Evolutionary conservation across 2,329 filamentous ascomycete genomes (phyloP), one percentile per base, ranked within the genome.

Genomic region (Apiospora kogelbergensis): DNA sequence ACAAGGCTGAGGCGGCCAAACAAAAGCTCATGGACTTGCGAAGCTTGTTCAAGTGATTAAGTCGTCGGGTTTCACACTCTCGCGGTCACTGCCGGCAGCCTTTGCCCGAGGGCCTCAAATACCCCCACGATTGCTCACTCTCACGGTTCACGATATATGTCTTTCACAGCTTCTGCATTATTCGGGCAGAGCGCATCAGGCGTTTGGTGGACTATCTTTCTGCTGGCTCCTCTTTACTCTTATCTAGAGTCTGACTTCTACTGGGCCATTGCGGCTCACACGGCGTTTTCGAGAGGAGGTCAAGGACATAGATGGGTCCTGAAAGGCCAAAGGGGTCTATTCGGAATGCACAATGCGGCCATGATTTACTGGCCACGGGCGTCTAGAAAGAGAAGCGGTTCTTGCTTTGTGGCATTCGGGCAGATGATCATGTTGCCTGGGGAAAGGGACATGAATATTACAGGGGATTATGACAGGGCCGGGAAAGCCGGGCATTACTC

Each of bases 1-100:
- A 85, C 68, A 89, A 88, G 78, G 81, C 82, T 6, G 89, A 93
- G 77, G 84, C 88, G 0, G 89, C 90, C 7, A 89, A 89, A 81
- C 86, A 91, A 82, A 88, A 86, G 73, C 81, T 88, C 68, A 82
- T 85, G 82, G 88, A 89, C 71, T 76, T 90, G 69, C 84, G 86
- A 65, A 88, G 85, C 73, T 83, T 90, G 42, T 90, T 90, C 79
- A 86, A 84, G 77, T 87, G 64, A 76, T 37, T 37, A 7, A 10
- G 17, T n/a, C 30, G 66, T 46, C 42, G 48, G 33, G 41, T 33
- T 57, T 15, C 13, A 3, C 53, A 22, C 15, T 15, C 30, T 41
- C n/a, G 65, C n/a, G 46, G 65, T 22, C 33, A 24, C 24, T 67
- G 44, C 24, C 48, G 46, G 22, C 46, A 5, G 24, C 24, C 10